These are phyloP conservation scores for Colletotrichum scovillei DNA, from an alignment of 2,329 filamentous ascomycete species.

Conservation along the genomic window DNA sequence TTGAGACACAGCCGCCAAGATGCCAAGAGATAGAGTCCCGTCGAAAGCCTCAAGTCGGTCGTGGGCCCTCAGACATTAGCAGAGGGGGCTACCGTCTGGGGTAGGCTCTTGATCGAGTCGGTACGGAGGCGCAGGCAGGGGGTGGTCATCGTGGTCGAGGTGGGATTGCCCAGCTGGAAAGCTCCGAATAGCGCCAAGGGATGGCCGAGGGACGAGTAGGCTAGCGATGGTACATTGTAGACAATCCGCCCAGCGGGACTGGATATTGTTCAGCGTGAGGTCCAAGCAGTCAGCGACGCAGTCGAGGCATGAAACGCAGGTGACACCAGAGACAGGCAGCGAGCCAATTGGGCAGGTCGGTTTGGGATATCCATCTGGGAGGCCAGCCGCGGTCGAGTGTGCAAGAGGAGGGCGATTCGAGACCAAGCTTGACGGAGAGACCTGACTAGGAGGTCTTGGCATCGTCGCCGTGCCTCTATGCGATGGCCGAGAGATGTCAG, in stretches of 20 bases:
- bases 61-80: constrained; percentile 26
- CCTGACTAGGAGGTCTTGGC: constrained; percentile 34
- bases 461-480: constrained; percentile 33
- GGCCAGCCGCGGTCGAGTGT: constrained; percentile 6
- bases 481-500: constrained; percentile 28
- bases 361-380: constrained; percentile 28
- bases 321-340: constrained; percentile 32
- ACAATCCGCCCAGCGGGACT: constrained; percentile 6
- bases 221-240: neutral
- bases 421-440: constrained; percentile 30
- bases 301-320: constrained; percentile 35
- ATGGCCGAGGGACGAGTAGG: constrained; percentile 2
- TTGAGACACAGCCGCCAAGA: constrained; percentile 25
- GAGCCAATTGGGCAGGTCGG: constrained; percentile 25
- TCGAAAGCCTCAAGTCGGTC: constrained; percentile 26
- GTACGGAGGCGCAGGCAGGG: constrained; percentile 20
- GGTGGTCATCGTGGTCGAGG: constrained; percentile 10
- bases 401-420: constrained; percentile 28
- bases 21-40: constrained; percentile 32
- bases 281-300: constrained; percentile 30
- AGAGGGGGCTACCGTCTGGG: constrained; percentile 20
- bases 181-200: constrained; percentile 26
- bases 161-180: constrained; percentile 33
- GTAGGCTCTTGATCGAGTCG: constrained; percentile 30
- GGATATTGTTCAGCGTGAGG: constrained; percentile 1